phyloP scores from a whole-genome alignment of 1,139 yeast genomes.

The Geotrichum reessii region DNA sequence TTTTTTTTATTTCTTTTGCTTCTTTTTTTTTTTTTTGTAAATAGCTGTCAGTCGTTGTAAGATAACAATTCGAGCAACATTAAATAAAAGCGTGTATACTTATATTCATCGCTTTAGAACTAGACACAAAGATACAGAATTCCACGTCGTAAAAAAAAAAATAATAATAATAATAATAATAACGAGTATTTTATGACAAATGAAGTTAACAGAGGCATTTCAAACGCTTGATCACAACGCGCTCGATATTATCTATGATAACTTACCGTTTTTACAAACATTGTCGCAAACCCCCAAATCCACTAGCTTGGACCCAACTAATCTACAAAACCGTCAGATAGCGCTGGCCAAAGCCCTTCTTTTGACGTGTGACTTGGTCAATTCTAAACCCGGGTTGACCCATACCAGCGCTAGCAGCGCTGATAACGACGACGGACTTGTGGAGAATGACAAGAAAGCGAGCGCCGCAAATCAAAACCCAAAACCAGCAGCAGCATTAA shows the following conservation, averaged over 20 bases:
- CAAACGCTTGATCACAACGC: slow-evolving; percentile 14
- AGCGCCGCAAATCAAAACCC: neutral
- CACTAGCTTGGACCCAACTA: neutral
- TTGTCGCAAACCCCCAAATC: slow-evolving; percentile 6
- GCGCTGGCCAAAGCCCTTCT: slow-evolving; percentile 16
- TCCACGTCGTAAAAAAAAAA: too few species aligned
- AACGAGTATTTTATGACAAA: too few species aligned
- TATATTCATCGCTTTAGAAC: too few species aligned
- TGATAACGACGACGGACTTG: neutral
- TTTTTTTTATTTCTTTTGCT: too few species aligned
- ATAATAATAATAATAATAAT: too few species aligned
- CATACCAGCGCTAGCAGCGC: neutral
- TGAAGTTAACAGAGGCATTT: slow-evolving; percentile 16
- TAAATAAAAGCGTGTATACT: too few species aligned
- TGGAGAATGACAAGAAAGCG: neutral
- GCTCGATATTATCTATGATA: slow-evolving; percentile 11
- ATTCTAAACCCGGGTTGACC: neutral
- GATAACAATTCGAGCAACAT: too few species aligned
- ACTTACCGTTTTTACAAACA: slow-evolving; percentile 13
- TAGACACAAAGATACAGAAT: too few species aligned
- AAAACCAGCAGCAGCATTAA: too few species aligned
- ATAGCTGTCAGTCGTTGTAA: too few species aligned
- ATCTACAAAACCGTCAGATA: slow-evolving; percentile 4
- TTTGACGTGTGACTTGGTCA: slow-evolving; percentile 11
- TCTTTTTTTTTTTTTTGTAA: too few species aligned